Percentiles rank a stretch among this genome's conserved stretches.
phyloP scores from a whole-genome alignment of 495 filamentous ascomycete species.

The Podospora fimiseda region DNA sequence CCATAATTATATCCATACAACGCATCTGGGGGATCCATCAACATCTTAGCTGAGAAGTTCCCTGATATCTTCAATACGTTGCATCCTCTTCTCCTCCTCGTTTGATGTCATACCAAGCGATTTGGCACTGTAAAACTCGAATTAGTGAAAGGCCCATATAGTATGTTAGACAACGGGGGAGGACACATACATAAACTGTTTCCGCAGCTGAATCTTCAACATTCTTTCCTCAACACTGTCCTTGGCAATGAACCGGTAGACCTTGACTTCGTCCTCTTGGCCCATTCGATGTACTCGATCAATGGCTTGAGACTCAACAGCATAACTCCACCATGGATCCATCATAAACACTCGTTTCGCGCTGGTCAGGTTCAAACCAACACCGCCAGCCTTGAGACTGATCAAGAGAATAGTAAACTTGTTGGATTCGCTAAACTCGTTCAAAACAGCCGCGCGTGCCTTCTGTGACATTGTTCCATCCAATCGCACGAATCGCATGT shows the following conservation, averaged over 20 bases:
- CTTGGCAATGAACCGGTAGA: conserved; percentile 79
- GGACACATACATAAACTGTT: conserved; percentile 79
- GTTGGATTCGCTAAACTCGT: conserved; percentile 54
- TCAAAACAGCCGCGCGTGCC: conserved; percentile 65
- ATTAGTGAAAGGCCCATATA: not conserved
- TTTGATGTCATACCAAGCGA: conserved; percentile 89
- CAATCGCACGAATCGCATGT: conserved; percentile 75
- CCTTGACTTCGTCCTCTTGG: conserved; percentile 76
- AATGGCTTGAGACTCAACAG: conserved; percentile 94
- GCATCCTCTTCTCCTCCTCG: conserved; percentile 86
- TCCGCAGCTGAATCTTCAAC: conserved; percentile 87
- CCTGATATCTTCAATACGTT: conserved; percentile 89
- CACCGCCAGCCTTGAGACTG: conserved; percentile 83
- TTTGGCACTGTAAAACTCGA: conserved; percentile 58
- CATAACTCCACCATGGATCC: conserved; percentile 99
- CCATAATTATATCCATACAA: not conserved
- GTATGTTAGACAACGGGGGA: not conserved
- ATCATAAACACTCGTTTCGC: conserved; percentile 93
- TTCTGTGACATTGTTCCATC: conserved; percentile 90
- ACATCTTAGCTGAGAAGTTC: conserved; percentile 66
- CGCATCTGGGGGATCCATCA: not conserved
- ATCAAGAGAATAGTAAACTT: conserved; percentile 64
- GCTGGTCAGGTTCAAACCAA: conserved; percentile 85
- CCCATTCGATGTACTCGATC: conserved; percentile 99
- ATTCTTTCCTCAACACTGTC: conserved; percentile 93